Conservation (phyloP, 2,329 filamentous ascomycete genomes). For the Ophiostoma sp. region DNA sequence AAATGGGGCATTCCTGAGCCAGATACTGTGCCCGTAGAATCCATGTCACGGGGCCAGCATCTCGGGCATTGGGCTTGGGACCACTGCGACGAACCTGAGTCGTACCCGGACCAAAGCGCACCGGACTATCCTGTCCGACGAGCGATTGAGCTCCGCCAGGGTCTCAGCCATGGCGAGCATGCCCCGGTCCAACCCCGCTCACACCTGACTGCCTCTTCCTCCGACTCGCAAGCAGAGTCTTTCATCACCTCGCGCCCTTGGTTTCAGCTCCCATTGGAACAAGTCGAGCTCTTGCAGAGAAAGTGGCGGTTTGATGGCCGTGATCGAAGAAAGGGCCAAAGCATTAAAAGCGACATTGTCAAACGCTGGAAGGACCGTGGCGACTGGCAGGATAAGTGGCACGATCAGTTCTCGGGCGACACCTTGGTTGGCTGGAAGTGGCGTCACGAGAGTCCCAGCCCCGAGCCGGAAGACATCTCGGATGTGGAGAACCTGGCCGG, state of each 20-base stretch:
- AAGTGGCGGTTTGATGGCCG: neutral
- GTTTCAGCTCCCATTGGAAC: neutral
- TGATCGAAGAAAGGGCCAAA: neutral
- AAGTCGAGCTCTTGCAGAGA: neutral
- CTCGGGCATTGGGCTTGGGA: neutral
- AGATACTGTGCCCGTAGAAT: too few relatives aligned
- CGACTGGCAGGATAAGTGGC: constrained; percentile 8
- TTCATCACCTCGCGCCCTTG: neutral
- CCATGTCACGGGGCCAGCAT: neutral
- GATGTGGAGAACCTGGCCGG: neutral
- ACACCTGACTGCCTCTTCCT: neutral
- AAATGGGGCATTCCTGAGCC: neutral
- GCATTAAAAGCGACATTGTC: neutral
- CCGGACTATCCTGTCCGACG: neutral
- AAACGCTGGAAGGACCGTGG: neutral
- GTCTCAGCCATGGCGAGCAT: neutral
- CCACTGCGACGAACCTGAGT: too few relatives aligned
- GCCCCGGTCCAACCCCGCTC: neutral
- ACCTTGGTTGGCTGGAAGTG: neutral
- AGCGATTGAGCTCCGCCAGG: neutral
- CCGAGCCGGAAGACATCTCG: neutral
- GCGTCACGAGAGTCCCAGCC: constrained; percentile 3
- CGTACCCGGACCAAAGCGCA: too few relatives aligned
- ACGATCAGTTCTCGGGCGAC: too few relatives aligned
- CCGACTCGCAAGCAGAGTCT: neutral